Evolutionary conservation across 2,329 filamentous ascomycete genomes (phyloP).

Genomic region (Alternaria triticimaculans): DNA sequence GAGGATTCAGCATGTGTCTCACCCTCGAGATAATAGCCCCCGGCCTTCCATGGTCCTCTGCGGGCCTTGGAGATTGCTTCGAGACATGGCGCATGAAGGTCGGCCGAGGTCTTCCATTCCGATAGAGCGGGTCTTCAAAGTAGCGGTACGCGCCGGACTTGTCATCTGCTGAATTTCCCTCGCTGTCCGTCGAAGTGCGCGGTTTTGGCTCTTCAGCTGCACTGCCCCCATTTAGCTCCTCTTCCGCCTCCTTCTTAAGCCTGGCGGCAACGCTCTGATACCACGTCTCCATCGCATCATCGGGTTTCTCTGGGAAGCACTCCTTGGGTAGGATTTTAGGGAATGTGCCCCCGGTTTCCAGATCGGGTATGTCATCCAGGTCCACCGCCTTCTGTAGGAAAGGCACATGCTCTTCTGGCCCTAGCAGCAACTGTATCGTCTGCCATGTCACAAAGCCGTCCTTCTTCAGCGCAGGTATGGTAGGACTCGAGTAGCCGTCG

Average conservation of each 20-base stretch:
- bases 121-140: conserved; percentile 58
- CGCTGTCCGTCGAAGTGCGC: conserved; percentile 47
- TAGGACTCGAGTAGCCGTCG: conserved; percentile 75
- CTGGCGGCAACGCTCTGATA: conserved; percentile 77
- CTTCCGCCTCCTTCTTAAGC: conserved; percentile 68
- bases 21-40: conserved; percentile 36
- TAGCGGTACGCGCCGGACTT: conserved; percentile 54
- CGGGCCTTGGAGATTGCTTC: conserved; percentile 34
- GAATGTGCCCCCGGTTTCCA: conserved; percentile 65
- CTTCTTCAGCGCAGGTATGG: conserved; percentile 80
- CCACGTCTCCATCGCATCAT: conserved; percentile 84
- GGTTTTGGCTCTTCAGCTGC: conserved; percentile 33
- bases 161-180: conserved; percentile 50
- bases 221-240: conserved; percentile 31
- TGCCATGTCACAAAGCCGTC: conserved; percentile 93
- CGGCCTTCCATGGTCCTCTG: conserved; percentile 34
- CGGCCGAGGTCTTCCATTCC: conserved; percentile 53
- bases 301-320: conserved; percentile 73
- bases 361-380: conserved; percentile 77
- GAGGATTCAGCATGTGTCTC: conserved; percentile 46
- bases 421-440: conserved; percentile 85
- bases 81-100: conserved; percentile 51
- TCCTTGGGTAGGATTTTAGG: conserved; percentile 70
- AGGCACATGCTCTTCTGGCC: conserved; percentile 84
- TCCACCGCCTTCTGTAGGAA: conserved; percentile 82